Conservation (phyloP, 2,329 filamentous ascomycete species). For the Neoarthrinium moseri region DNA sequence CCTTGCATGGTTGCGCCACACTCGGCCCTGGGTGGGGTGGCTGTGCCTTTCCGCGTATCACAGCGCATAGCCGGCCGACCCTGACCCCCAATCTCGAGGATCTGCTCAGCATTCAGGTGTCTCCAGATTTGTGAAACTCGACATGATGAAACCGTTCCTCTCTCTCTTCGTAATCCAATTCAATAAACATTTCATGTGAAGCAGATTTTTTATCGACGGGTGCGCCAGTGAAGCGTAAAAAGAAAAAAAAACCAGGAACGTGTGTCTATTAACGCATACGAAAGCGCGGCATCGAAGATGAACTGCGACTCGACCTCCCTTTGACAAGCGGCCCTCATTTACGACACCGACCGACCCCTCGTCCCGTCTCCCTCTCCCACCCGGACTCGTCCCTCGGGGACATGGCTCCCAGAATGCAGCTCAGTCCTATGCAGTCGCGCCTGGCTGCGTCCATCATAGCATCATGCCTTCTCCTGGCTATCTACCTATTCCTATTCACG, state of each 20-base stretch:
- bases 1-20: neutral
- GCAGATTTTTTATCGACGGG: neutral
- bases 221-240: neutral
- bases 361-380: neutral
- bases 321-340: neutral
- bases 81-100: too few species aligned
- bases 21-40: neutral
- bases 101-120: too few species aligned
- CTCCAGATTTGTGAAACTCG: conserved; percentile 13
- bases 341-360: neutral
- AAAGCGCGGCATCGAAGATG: neutral
- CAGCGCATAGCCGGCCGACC: too few species aligned
- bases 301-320: neutral
- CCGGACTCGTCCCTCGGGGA: conserved; percentile 36
- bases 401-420: conserved; percentile 50
- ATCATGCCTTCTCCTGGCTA: conserved; percentile 55
- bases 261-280: neutral
- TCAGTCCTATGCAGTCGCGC: conserved; percentile 70
- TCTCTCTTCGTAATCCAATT: neutral
- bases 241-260: neutral
- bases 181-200: neutral
- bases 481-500: conserved; percentile 61
- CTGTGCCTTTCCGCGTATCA: neutral
- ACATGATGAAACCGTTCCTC: neutral
- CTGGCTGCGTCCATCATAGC: conserved; percentile 66